phyloP scores from a whole-genome alignment of 306 rosid genomes.

The Glycyrrhiza uralensis region DNA sequence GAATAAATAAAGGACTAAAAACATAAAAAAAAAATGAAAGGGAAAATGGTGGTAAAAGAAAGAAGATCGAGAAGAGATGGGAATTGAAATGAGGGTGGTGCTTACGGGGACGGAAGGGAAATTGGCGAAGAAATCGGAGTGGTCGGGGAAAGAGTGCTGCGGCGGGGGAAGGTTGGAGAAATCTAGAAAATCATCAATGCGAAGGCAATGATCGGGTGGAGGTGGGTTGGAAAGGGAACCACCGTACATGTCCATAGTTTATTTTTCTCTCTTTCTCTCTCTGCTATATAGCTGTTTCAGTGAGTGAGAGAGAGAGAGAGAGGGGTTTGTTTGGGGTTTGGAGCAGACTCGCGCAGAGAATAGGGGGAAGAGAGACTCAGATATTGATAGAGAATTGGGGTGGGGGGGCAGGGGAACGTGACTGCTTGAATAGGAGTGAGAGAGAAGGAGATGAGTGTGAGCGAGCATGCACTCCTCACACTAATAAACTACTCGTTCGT shows the following conservation, averaged over 20 bases:
- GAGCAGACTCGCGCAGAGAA: no score
- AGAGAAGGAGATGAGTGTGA: no score
- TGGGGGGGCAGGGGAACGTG: constrained; percentile 15
- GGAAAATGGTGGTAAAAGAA: neutral
- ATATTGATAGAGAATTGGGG: neutral
- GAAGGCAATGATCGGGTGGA: constrained; percentile 24
- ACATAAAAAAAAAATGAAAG: neutral
- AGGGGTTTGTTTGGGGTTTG: neutral
- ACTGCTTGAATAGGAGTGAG: no score
- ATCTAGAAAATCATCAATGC: constrained; percentile 49
- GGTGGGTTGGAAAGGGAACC: neutral
- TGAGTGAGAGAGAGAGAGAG: neutral
- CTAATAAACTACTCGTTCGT: no score
- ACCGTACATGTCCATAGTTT: neutral
- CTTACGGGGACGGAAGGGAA: constrained; percentile 44
- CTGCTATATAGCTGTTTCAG: no score
- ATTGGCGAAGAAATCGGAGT: neutral
- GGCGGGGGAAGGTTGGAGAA: constrained; percentile 39
- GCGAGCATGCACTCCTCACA: no score
- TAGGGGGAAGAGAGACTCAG: neutral
- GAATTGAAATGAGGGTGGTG: neutral
- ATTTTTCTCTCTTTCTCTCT: neutral
- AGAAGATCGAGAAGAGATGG: neutral
- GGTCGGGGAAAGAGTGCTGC: neutral
- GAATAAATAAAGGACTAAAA: no score